Conservation (phyloP, 169 alveolate genomes). For the Toxoplasma gondii region DNA sequence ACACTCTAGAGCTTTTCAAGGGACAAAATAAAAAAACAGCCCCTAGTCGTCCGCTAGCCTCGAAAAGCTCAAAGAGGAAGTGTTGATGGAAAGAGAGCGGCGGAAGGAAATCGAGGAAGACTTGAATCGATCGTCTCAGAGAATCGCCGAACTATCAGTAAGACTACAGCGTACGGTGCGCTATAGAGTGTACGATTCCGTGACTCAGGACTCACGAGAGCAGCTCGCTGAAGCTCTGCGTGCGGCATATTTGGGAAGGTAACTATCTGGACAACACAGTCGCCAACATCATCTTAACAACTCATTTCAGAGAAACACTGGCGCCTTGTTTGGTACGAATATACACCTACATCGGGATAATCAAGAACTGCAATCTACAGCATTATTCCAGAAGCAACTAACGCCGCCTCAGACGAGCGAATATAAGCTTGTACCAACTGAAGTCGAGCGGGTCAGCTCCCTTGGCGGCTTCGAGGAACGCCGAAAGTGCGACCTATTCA, state of each 20-base stretch:
- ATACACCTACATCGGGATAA: no score
- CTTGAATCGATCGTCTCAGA: background rate
- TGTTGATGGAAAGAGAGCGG: background rate
- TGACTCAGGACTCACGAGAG: background rate
- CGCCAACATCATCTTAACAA: background rate
- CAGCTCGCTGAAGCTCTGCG: slow-evolving; percentile 6
- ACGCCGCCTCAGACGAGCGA: no score
- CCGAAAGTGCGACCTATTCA: no score
- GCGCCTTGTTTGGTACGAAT: no score
- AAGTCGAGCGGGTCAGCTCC: no score
- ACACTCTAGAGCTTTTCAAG: background rate
- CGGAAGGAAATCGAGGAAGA: background rate
- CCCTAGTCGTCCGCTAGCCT: background rate
- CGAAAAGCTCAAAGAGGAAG: background rate
- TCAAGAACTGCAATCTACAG: no score
- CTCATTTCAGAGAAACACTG: background rate
- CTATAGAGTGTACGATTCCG: background rate
- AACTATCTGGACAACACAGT: background rate
- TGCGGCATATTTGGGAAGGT: background rate
- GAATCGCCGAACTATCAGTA: background rate
- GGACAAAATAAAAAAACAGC: background rate
- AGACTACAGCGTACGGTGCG: background rate
- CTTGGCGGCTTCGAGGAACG: no score
- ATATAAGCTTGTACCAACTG: no score
- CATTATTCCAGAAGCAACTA: no score